phyloP scores from a whole-genome alignment of 1,284 basidiomycete species.

The Stygiomarasmius scandens region DNA sequence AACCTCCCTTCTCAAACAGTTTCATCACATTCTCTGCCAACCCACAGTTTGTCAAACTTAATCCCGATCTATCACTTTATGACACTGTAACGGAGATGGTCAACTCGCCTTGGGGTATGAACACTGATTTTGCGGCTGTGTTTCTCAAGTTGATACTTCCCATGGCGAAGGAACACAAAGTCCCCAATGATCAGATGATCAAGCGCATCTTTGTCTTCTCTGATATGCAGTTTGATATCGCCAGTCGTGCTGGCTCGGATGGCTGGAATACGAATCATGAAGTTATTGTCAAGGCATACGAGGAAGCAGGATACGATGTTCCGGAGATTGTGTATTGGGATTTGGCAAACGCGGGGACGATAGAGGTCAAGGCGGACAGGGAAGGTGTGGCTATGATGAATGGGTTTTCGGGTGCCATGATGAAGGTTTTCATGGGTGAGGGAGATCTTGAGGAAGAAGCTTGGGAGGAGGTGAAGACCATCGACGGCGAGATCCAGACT shows the following conservation, averaged over 20 bases:
- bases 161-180: slow-evolving; percentile 52
- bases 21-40: slow-evolving; percentile 68
- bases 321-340: slow-evolving; percentile 73
- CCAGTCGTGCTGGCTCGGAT: not conserved
- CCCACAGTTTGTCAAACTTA: slow-evolving; percentile 54
- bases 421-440: slow-evolving; percentile 73
- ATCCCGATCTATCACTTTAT: slow-evolving; percentile 37
- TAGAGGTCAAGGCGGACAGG: slow-evolving; percentile 51
- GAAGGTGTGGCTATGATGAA: slow-evolving; percentile 68
- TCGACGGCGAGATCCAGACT: slow-evolving; percentile 35
- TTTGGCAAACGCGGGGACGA: slow-evolving; percentile 37
- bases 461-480: slow-evolving; percentile 23
- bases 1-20: slow-evolving; percentile 61
- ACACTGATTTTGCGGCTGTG: slow-evolving; percentile 63
- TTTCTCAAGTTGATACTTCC: slow-evolving; percentile 63
- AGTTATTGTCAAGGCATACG: slow-evolving; percentile 52
- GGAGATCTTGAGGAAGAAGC: slow-evolving; percentile 38
- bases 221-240: slow-evolving; percentile 75
- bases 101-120: slow-evolving; percentile 50
- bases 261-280: slow-evolving; percentile 67
- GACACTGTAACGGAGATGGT: slow-evolving; percentile 43
- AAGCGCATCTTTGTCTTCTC: slow-evolving; percentile 74
- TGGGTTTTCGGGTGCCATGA: slow-evolving; percentile 66
- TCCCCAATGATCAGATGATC: slow-evolving; percentile 72
- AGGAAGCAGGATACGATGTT: slow-evolving; percentile 63